A percentile compares a stretch with the other conserved stretches of the same genome.
phyloP scores from a whole-genome alignment of 192 early-diverging fungal species.

The Coemansia sp. region DNA sequence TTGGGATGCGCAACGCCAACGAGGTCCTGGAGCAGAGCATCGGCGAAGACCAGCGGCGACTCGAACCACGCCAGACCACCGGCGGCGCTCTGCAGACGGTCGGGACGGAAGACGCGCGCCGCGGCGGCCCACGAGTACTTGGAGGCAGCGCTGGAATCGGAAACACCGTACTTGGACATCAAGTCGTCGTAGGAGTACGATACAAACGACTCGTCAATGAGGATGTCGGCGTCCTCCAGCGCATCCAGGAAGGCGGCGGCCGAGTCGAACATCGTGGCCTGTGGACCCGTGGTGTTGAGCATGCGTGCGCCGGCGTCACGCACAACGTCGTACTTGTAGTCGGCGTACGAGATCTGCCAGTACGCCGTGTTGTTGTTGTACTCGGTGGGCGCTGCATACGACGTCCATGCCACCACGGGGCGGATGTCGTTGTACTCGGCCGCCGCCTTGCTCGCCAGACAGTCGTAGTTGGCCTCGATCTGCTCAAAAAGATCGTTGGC shows the following conservation, averaged over 20 bases:
- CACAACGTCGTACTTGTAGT: slow-evolving; percentile 63
- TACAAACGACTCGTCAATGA: slow-evolving; percentile 71
- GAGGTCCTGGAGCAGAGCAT: slow-evolving; percentile 71
- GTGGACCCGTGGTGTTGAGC: slow-evolving; percentile 51
- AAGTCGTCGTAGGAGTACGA: slow-evolving; percentile 53
- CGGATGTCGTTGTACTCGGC: slow-evolving; percentile 46
- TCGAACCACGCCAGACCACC: slow-evolving; percentile 75
- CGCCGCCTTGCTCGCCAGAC: slow-evolving; percentile 41
- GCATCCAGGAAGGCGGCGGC: slow-evolving; percentile 56
- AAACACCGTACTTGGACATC: slow-evolving; percentile 60
- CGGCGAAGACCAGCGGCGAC: slow-evolving; percentile 63
- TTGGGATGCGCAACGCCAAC: slow-evolving; percentile 64
- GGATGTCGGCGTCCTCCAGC: slow-evolving; percentile 61
- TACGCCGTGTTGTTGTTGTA: slow-evolving; percentile 72
- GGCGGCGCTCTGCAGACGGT: slow-evolving; percentile 61
- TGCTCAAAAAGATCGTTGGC: slow-evolving; percentile 48
- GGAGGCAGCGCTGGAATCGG: slow-evolving; percentile 21
- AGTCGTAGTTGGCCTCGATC: slow-evolving; percentile 52
- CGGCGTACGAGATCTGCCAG: slow-evolving; percentile 60
- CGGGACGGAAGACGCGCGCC: slow-evolving; percentile 66
- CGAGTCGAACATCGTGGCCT: slow-evolving; percentile 40
- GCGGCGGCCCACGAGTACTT: slow-evolving; percentile 66
- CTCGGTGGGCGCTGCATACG: slow-evolving; percentile 57
- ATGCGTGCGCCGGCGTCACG: slow-evolving; percentile 68
- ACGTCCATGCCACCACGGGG: slow-evolving; percentile 65